A percentile compares a stretch with the other conserved stretches of the same genome.
Evolutionary conservation across 495 filamentous ascomycete genomes (phyloP).

Genomic region (Bryoglossum gracile): DNA sequence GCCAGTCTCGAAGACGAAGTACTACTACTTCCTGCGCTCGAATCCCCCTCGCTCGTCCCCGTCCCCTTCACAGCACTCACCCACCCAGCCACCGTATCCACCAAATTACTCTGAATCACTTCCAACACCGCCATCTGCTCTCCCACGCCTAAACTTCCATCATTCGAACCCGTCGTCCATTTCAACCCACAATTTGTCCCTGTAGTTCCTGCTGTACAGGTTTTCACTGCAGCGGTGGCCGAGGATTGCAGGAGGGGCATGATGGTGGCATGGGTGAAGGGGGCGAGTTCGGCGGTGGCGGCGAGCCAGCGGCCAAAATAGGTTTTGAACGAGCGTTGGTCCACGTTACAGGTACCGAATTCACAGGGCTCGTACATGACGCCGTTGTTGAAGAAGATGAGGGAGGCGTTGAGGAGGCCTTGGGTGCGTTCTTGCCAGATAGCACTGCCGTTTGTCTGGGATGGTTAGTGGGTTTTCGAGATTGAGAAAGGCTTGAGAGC

Average conservation of each 20-base stretch:
- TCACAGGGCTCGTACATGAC: constrained; percentile 73
- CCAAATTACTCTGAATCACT: constrained; percentile 53
- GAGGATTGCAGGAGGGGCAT: constrained; percentile 56
- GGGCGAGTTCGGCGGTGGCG: constrained; percentile 58
- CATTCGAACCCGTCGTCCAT: constrained; percentile 55
- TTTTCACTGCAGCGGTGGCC: constrained; percentile 55
- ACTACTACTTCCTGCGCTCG: constrained; percentile 49
- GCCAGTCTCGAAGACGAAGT: background rate
- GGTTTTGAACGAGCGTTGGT: constrained; percentile 81
- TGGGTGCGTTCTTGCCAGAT: constrained; percentile 48
- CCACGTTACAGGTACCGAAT: constrained; percentile 55
- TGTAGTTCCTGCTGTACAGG: constrained; percentile 55
- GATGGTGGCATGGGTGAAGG: constrained; percentile 53
- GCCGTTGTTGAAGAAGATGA: constrained; percentile 48
- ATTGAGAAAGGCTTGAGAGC: constrained; percentile 15
- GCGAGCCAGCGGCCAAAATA: constrained; percentile 84
- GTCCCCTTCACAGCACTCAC: constrained; percentile 34
- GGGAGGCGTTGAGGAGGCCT: constrained; percentile 44
- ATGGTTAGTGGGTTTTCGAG: constrained; percentile 27
- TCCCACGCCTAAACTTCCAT: constrained; percentile 52
- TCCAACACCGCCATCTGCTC: constrained; percentile 65
- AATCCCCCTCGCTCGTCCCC: constrained; percentile 68
- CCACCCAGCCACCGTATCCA: constrained; percentile 26
- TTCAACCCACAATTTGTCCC: constrained; percentile 59
- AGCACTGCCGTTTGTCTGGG: constrained; percentile 41